These are phyloP conservation scores for Vitis hybrid DNA, from an alignment of 177 flowering plant genomes.

Conservation along the genomic window DNA sequence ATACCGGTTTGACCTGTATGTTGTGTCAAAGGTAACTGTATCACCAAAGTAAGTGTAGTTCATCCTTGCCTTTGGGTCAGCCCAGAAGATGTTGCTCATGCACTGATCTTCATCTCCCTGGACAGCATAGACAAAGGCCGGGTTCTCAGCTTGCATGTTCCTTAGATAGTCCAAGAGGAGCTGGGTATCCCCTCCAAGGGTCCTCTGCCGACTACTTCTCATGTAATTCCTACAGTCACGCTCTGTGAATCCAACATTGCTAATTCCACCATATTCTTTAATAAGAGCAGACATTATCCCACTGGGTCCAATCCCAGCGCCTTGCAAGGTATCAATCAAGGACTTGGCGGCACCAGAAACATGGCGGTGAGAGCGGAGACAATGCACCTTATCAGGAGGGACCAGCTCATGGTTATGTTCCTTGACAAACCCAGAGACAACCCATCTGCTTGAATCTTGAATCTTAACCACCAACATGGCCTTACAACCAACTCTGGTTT, in stretches of 20 bases:
- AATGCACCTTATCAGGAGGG: slow-evolving; percentile 26
- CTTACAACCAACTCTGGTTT: slow-evolving; percentile 34
- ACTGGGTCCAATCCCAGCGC: slow-evolving; percentile 29
- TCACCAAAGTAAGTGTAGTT: slow-evolving; percentile 39
- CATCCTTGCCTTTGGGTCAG: slow-evolving; percentile 29
- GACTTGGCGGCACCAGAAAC: slow-evolving; percentile 24
- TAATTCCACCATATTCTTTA: slow-evolving; percentile 23
- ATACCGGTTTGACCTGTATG: slow-evolving; percentile 23
- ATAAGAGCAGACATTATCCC: slow-evolving; percentile 26
- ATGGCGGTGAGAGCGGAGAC: slow-evolving; percentile 25
- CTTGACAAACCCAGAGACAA: slow-evolving; percentile 26
- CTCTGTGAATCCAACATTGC: slow-evolving; percentile 25
- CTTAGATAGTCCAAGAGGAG: slow-evolving; percentile 26
- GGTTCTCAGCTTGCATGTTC: slow-evolving; percentile 32
- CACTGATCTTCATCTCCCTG: slow-evolving; percentile 30
- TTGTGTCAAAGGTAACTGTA: slow-evolving; percentile 31
- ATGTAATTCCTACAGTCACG: slow-evolving; percentile 22
- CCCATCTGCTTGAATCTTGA: slow-evolving; percentile 36
- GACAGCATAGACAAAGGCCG: slow-evolving; percentile 33
- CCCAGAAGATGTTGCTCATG: slow-evolving; percentile 36
- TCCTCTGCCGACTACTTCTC: slow-evolving; percentile 29
- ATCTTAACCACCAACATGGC: slow-evolving; percentile 34
- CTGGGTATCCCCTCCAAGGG: slow-evolving; percentile 29
- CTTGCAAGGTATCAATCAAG: slow-evolving; percentile 23
- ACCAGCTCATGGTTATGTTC: slow-evolving; percentile 35